phyloP scores from a whole-genome alignment of 1,139 yeast genomes.

The Blastobotrys elegans region DNA sequence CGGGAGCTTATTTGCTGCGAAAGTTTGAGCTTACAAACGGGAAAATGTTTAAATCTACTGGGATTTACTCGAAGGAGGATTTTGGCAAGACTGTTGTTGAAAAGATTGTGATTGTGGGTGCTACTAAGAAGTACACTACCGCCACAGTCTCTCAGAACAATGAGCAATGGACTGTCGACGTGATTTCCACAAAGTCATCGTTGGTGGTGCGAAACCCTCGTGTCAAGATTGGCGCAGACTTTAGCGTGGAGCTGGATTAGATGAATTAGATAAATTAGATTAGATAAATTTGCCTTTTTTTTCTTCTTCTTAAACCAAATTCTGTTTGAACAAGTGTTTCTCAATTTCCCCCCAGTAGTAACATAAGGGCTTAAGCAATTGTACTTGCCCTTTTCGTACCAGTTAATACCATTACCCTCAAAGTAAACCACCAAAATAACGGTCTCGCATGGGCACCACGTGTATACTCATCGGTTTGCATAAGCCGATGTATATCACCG shows the following conservation, averaged over 20 bases:
- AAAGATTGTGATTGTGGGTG: slow-evolving; percentile 52
- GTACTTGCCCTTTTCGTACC: too few relatives aligned
- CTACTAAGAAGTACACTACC: slow-evolving; percentile 15
- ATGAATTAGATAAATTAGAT: background rate
- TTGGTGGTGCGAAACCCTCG: slow-evolving; percentile 50
- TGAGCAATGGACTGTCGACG: slow-evolving; percentile 36
- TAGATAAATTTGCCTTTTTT: background rate
- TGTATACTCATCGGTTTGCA: too few relatives aligned
- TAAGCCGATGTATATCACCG: too few relatives aligned
- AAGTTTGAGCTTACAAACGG: slow-evolving; percentile 9
- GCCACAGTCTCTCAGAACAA: slow-evolving; percentile 39
- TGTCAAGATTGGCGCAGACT: slow-evolving; percentile 45
- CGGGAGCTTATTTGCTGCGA: slow-evolving; percentile 22
- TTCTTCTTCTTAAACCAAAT: too few relatives aligned
- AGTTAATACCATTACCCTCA: too few relatives aligned
- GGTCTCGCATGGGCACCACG: too few relatives aligned
- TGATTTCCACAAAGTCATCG: slow-evolving; percentile 21
- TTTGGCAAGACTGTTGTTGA: slow-evolving; percentile 41
- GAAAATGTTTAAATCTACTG: slow-evolving; percentile 71
- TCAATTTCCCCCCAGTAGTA: too few relatives aligned
- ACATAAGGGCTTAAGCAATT: too few relatives aligned
- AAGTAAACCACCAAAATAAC: too few relatives aligned
- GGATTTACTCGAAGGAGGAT: slow-evolving; percentile 33
- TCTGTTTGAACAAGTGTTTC: too few relatives aligned
- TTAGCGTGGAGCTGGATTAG: slow-evolving; percentile 39